Percentiles rank a stretch among this genome's conserved stretches.
Conservation (phyloP, 441 rosid species). For the Bocquillonia castaneifolia region DNA sequence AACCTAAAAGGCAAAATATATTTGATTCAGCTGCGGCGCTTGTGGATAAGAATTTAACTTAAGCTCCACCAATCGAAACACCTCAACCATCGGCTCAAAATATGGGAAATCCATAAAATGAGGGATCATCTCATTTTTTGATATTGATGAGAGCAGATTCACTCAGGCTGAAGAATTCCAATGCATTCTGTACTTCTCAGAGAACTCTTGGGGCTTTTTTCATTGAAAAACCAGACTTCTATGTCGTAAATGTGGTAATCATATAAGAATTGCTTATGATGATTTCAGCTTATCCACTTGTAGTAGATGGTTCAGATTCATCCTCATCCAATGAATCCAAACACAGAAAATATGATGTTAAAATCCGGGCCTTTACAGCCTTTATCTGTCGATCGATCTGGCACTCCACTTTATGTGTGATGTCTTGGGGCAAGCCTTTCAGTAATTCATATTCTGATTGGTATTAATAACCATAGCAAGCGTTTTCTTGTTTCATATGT, state of each 20-base stretch:
- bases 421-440: slow-evolving; percentile 4
- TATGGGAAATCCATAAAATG: slow-evolving; percentile 90
- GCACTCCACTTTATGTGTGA: slow-evolving; percentile 32
- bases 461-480: slow-evolving; percentile 14
- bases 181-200: slow-evolving; percentile 68
- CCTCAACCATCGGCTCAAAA: slow-evolving; percentile 71
- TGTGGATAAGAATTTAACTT: slow-evolving; percentile 89
- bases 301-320: slow-evolving; percentile 42
- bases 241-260: slow-evolving; percentile 80
- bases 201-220: slow-evolving; percentile 55
- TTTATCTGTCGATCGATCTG: slow-evolving; percentile 39
- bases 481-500: slow-evolving; percentile 21
- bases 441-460: slow-evolving; percentile 10
- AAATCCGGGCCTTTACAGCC: slow-evolving; percentile 87
- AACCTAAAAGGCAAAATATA: slow-evolving; percentile 17
- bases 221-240: slow-evolving; percentile 75
- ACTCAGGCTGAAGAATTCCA: slow-evolving; percentile 73
- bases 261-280: slow-evolving; percentile 61
- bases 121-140: slow-evolving; percentile 79
- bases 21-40: slow-evolving; percentile 71
- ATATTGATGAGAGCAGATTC: slow-evolving; percentile 78
- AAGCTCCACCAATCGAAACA: slow-evolving; percentile 79
- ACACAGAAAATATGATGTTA: slow-evolving; percentile 56
- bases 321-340: slow-evolving; percentile 34
- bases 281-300: slow-evolving; percentile 41